Base-by-base conservation (phyloP, 2,329 filamentous ascomycete species). In the Botrytis tulipae region DNA sequence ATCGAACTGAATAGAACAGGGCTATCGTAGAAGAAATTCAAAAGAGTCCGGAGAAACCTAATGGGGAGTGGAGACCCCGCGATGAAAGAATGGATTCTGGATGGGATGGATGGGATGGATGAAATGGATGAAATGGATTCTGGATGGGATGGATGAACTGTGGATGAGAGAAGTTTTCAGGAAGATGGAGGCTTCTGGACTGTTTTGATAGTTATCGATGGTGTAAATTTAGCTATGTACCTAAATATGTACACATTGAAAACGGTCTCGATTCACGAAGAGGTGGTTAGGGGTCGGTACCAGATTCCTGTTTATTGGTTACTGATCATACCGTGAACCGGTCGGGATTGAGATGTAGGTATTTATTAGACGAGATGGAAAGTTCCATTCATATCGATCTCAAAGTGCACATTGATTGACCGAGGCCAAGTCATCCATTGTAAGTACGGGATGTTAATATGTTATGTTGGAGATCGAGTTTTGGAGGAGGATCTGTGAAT, bases 51-150 rank as follows among this genome's bases (percentile, higher is more conserved):
- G 42, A 35, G 62, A 66, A 29, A 32, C 40, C 8, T 9, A 25
- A 46, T 37, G 14, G 42, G 42, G 62, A 66, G 62, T 22, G 44
- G 62, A 66, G 62, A 48, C 62, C 42, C 62, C 62, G 44, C 42
- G 62, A 48, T 35, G 4, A n/a, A 51, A 51, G 48, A 6, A 51
- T 51, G 25, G 10, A 51, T 14, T 51, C 5, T 3, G 10, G 25
- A n/a, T 14, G 25, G 6, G 4, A n/a, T 51, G 6, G 4, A n/a
- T 51, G 46, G 10, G 44, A 42, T 35, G 35, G 5, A 35, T 7
- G 7, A 35, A 35, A 35, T 35, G 35, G 35, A 1, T 35, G 35
- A 35, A 35, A n/a, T 51, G 25, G 10, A 51, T 14, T 51, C 5
- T 3, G 10, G 25, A n/a, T 14, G 25, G 6, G 4, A n/a, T n/a